Base-by-base conservation (phyloP, 192 early-diverging fungal species). In the Jimgerdemannia lactiflua region DNA sequence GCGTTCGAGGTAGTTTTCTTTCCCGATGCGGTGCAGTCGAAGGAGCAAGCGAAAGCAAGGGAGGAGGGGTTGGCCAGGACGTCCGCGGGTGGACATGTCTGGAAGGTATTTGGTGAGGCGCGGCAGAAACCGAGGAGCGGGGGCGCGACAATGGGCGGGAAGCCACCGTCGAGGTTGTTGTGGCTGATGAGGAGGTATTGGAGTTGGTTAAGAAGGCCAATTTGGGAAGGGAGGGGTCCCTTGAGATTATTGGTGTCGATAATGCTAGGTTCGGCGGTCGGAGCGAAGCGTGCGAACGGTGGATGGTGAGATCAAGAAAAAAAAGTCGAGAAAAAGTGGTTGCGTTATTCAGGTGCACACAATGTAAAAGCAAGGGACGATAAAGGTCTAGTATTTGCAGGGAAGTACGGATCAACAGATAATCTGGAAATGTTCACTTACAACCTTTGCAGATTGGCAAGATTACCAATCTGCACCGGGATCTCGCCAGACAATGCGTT, bases 1-100 rank as follows among this genome's bases (percentile, higher is more conserved):
- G 29, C 29, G 29, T 1, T 29, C 29, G 29, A 0, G 29, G 29
- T 29, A 29, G 29, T 0, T 29, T 29, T 29, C 29, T 29, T 29
- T 29, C 29, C 29, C 29, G 29, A 29, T 29, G 10, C 20, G 8
- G 40, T 42, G 43, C 81, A 79, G 43, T 83, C 68, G 3, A 83
- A 10, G 17, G 74, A 72, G n/a, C 81, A 83, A 43, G 71, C 69
- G 67, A 69, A 77, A 17, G 81, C 81, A 39, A 83, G 41, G 40
- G 71, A 74, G 29, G 73, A 64, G 8, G 65, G 67, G 70, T 79
- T 63, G 11, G 70, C 69, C 8, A 76, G 17, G 10, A 74, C 63
- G 19, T 67, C 19, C 3, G 39, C 4, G 7, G 69, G 68, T 29
- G 75, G 77, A 65, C 78, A 82, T 17, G 67, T 70, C 41, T 79